A percentile compares a stretch with the other conserved stretches of the same genome.
phyloP scores from a whole-genome alignment of 306 rosid genomes.

The Rosa lucieae region DNA sequence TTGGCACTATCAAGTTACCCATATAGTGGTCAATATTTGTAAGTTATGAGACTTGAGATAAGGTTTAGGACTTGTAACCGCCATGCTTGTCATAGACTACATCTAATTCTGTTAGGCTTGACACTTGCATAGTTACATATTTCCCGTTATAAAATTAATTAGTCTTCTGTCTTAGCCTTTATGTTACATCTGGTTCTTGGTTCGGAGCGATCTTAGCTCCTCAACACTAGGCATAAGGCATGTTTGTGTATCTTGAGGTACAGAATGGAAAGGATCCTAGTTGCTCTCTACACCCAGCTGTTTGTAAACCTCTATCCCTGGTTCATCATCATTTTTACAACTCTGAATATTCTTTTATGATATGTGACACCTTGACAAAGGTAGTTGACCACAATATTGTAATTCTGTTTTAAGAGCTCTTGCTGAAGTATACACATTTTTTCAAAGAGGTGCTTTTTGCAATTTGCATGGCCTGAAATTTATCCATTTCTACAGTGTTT shows the following conservation, averaged over 20 bases:
- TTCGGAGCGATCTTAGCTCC: not conserved
- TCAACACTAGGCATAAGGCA: not conserved
- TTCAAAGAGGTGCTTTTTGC: not conserved
- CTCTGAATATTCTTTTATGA: not conserved
- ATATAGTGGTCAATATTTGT: not conserved
- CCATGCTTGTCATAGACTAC: not conserved
- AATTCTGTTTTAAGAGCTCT: not conserved
- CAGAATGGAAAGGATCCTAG: not conserved
- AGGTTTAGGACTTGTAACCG: not conserved
- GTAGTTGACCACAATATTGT: not conserved
- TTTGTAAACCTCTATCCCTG: not conserved
- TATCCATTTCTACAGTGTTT: conserved; percentile 48
- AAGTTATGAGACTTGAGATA: not conserved
- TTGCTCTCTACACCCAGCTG: not conserved
- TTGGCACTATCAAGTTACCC: not conserved
- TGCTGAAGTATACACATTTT: not conserved
- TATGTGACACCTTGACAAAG: not conserved
- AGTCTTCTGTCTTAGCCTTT: not conserved
- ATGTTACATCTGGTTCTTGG: not conserved
- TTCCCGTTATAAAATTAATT: not conserved
- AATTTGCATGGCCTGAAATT: not conserved
- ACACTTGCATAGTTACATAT: not conserved
- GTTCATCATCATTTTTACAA: not conserved
- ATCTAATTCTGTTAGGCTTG: not conserved
- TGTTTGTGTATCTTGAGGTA: not conserved